Evolutionary conservation across 495 filamentous ascomycete species (phyloP), one percentile per base, ranked within the genome.

Genomic region (Wilcoxina mikolae): DNA sequence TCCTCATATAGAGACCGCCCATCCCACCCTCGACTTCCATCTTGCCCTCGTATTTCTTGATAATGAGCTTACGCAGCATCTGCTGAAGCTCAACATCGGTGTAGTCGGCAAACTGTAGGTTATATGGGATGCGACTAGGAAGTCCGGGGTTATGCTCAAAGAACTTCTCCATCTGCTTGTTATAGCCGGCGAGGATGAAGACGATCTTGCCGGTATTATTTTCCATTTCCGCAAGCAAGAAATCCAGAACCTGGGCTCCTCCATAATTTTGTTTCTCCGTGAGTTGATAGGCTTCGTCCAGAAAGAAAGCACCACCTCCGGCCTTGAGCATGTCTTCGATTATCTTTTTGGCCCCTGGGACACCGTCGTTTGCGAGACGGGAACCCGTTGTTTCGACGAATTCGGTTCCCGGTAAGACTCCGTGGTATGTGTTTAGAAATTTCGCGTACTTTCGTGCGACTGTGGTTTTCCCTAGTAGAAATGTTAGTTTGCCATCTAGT

Each of bases 231-330:
- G 80, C 76, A 0, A 93, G 74, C 0, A 91, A 69, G 54, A 78
- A 85, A 55, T 90, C 83, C 3, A 93, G 72, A 0, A 86, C 84
- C 29, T 49, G 46, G 26, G 75, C 71, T 0, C 65, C 64, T 0
- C 85, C 84, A 27, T 65, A 73, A 20, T 38, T 33, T 35, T 62
- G 60, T 1, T 42, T 23, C 66, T 63, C 33, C 46, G 71, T 67
- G 0, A 89, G 71, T 60, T 85, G 82, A 60, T 88, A 87, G 0
- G 84, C 84, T 67, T 89, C 84, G 51, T 89, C 84, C n/a, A 88
- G 77, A 59, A 82, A 74, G 56, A 87, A 35, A 50, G 72, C 78
- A 0, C 86, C 86, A n/a, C 86, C 86, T 0, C 77, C 82, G 1
- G 67, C 58, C 12, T 77, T 72, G 12, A 71, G 61, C 18, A 78